These are phyloP conservation scores for Pythium insidiosum DNA, from an alignment of 352 stramenopile species.

Conservation along the genomic window DNA sequence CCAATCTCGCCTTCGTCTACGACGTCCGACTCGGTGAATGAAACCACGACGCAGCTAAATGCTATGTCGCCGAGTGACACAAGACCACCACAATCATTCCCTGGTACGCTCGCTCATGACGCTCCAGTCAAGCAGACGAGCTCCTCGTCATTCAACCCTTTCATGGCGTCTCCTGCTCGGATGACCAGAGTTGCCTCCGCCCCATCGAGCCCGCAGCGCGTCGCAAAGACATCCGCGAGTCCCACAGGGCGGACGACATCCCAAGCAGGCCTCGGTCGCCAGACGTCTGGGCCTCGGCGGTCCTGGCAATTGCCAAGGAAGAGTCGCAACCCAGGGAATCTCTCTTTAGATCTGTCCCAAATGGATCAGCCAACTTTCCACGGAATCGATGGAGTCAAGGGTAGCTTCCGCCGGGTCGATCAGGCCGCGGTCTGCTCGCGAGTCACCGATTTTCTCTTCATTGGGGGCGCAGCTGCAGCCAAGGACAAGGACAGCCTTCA, in stretches of 20 bases:
- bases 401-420: slow-evolving; percentile 32
- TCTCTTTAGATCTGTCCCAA: slow-evolving; percentile 76
- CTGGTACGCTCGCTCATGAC: too few species aligned
- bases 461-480: slow-evolving; percentile 71
- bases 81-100: slow-evolving; percentile 3
- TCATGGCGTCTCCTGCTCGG: too few species aligned
- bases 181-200: neutral
- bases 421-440: slow-evolving; percentile 67
- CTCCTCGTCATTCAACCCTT: too few species aligned
- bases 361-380: slow-evolving; percentile 37
- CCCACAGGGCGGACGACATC: neutral
- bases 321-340: slow-evolving; percentile 70
- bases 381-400: slow-evolving; percentile 8
- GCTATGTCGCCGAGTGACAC: slow-evolving; percentile 14
- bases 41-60: slow-evolving; percentile 13
- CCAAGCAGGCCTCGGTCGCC: slow-evolving; percentile 6
- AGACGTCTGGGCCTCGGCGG: slow-evolving; percentile 25
- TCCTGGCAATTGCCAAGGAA: slow-evolving; percentile 38
- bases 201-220: too few species aligned
- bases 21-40: slow-evolving; percentile 13
- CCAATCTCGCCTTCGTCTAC: slow-evolving; percentile 17
- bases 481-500: slow-evolving; percentile 68
- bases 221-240: too few species aligned
- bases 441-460: slow-evolving; percentile 84
- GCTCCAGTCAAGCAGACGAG: too few species aligned